Evolutionary conservation across 257 asterid species (phyloP).

Genomic region (Solanum verrucosum): DNA sequence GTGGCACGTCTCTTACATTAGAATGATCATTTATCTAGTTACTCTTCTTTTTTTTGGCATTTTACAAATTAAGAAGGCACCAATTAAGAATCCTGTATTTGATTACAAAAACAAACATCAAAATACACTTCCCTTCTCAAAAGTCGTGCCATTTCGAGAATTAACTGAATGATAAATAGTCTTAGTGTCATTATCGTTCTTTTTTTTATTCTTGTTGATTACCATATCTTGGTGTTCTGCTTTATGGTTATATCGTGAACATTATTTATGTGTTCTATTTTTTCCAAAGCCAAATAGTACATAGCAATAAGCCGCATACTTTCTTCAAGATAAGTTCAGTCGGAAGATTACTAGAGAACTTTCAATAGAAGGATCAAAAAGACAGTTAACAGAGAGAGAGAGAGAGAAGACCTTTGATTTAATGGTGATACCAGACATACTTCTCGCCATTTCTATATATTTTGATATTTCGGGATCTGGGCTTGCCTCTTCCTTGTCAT

Average conservation of each 20-base stretch:
- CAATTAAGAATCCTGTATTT: background rate
- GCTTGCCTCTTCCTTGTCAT: constrained; percentile 76
- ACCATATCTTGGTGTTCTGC: background rate
- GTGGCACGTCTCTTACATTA: background rate
- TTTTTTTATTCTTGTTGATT: background rate
- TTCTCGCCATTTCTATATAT: constrained; percentile 68
- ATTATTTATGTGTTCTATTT: background rate
- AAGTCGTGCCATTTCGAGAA: background rate
- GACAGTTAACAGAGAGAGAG: background rate
- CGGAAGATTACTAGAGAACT: background rate
- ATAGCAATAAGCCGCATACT: background rate
- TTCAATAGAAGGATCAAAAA: background rate
- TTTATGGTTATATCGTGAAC: background rate
- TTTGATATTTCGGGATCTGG: constrained; percentile 85
- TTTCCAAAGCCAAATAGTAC: background rate
- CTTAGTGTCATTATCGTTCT: background rate
- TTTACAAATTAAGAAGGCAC: background rate
- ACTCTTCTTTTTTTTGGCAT: background rate
- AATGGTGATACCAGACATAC: constrained; percentile 68
- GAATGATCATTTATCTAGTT: background rate
- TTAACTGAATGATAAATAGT: background rate
- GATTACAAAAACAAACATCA: background rate
- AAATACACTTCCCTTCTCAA: background rate
- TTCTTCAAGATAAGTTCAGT: background rate
- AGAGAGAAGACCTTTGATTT: constrained; percentile 65